Base-by-base conservation (phyloP, 441 rosid genomes). In the Pelargonium exstipulatum region DNA sequence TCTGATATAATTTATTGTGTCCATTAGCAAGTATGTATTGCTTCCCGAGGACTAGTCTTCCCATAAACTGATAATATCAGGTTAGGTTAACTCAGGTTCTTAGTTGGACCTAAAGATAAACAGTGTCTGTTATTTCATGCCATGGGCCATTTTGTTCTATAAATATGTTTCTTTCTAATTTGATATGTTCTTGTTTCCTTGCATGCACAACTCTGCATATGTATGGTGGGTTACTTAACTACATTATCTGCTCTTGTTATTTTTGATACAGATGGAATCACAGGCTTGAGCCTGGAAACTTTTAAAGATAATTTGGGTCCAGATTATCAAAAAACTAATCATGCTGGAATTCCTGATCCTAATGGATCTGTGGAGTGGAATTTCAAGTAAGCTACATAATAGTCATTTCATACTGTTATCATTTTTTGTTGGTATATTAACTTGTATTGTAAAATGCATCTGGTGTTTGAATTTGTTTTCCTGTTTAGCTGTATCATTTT, bases 341-440 rank as follows among this genome's bases (percentile, higher is more conserved):
- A 67, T 75, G 78, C 66, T 17, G 78, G 78, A 12, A 71, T 75
- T 71, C 78, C 78, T 75, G 78, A 51, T 45, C 4, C 75, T 62
- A 64, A 67, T 3, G 78, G 78, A 68, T 67, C 62, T 37, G 78
- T 75, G 17, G 60, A 67, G 7, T 75, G 78, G 78, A 75, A 37
- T 64, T 75, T 75, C 75, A 71, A 75, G 78, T 75, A 71, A 71
- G 74, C 26, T 51, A 45, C 22, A 13, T 67, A 46, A 26, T 51
- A n/a, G n/a, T 57, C 22, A 16, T n/a, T 53, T 18, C 8, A 13
- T 22, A 8, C 16, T 9, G 10, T 68, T 51, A 13, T 29, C 62
- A 16, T 66, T 13, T 48, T 71, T 49, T 8, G 16, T 71, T 64
- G 26, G 45, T 12, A 48, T 40, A 13, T 16, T 20, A 18, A 17